Evolutionary conservation across 768 basidiomycete species (phyloP), one percentile per base, ranked within the genome.

Genomic region (Clitopilus hobsonii): DNA sequence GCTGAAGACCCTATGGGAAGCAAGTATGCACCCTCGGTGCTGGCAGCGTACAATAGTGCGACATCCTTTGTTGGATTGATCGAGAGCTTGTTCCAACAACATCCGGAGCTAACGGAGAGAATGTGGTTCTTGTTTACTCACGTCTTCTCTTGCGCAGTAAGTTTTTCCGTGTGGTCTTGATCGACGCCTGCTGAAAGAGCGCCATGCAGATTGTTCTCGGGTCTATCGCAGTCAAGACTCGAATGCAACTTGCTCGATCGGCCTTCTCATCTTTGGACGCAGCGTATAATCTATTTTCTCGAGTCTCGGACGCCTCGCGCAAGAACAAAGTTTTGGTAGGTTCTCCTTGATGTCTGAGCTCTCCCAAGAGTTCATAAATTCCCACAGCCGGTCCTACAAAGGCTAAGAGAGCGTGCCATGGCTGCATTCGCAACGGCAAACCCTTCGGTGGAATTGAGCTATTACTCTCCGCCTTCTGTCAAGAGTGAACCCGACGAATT

Each of bases 81-180:
- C 49, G 79, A 81, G 56, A 86, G 83, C 61, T 67, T 85, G 51
- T 83, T 80, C 63, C 83, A 84, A 54, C 85, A 85, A 61, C 80
- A 86, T 54, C 84, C 85, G 22, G 72, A 67, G n/a, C 68, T 88
- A 54, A 84, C 84, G 11, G 84, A 86, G 62, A 76, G 87, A 32
- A 81, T 84, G 80, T 87, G 85, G 83, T 88, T 88, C 67, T 67
- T 85, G 50, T 85, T 86, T 56, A 85, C 84, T 6, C 85, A 88
- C 64, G 84, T 86, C 2, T 88, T 87, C 65, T 88, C 84, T 4
- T 87, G 85, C 63, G 76, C 84, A 29, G 86, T 87, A 66, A 61
- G 81, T 68, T 47, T 28, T 20, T 23, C 16, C 28, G 23, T 36
- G 53, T 54, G 23, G n/a, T 47, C 24, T 26, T 38, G 28, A 57